Conservation (phyloP, 257 asterid species). For the Verbena officinalis region DNA sequence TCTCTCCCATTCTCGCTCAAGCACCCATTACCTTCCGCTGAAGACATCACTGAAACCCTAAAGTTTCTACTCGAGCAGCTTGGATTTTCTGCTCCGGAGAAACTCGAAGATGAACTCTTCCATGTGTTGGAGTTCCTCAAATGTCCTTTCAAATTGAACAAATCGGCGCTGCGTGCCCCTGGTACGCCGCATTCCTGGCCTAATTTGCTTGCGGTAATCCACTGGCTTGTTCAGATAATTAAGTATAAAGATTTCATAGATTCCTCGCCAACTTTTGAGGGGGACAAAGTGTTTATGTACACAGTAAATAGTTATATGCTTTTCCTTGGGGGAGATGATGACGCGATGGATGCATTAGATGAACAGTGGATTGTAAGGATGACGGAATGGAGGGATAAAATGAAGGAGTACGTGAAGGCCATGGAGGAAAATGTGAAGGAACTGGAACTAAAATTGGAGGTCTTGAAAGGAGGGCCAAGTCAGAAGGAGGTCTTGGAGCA, state of each 20-base stretch:
- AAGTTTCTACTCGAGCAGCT: constrained; percentile 63
- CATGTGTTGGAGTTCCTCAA: constrained; percentile 51
- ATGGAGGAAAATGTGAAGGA: constrained; percentile 48
- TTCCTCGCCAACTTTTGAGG: constrained; percentile 38
- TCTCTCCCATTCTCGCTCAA: constrained; percentile 60
- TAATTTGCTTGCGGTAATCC: constrained; percentile 62
- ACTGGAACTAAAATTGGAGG: constrained; percentile 55
- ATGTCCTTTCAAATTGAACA: constrained; percentile 75
- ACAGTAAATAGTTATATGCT: constrained; percentile 47
- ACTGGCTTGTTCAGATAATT: constrained; percentile 81
- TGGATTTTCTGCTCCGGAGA: constrained; percentile 51
- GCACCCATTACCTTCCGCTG: constrained; percentile 75
- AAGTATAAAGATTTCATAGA: constrained; percentile 48
- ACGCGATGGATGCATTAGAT: constrained; percentile 61
- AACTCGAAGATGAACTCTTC: constrained; percentile 64
- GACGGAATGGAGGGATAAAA: constrained; percentile 54
- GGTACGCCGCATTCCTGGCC: constrained; percentile 93
- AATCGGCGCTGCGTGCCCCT: constrained; percentile 86
- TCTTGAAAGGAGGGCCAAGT: constrained; percentile 59
- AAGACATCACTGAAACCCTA: constrained; percentile 73
- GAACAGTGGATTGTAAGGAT: constrained; percentile 51
- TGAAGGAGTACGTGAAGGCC: constrained; percentile 43
- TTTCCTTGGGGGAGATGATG: constrained; percentile 72
- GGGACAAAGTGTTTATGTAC: constrained; percentile 52
- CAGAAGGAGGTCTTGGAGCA: constrained; percentile 71